Conservation (phyloP, 768 basidiomycete species). For the Baorangia bicolor region DNA sequence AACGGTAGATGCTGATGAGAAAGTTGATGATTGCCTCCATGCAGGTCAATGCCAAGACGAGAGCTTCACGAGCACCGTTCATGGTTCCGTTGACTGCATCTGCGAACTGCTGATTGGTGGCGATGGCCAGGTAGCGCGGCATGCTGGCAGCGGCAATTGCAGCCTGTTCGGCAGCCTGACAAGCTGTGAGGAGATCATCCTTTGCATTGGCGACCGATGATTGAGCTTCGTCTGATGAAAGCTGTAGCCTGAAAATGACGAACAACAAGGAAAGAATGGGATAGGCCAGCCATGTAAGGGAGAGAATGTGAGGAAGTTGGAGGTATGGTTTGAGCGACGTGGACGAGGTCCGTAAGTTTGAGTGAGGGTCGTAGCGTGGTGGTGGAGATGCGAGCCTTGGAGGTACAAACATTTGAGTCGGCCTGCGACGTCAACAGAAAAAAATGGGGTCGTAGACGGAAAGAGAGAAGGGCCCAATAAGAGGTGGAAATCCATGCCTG, state of each 20-base stretch:
- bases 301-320: conserved; percentile 76
- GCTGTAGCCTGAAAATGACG: conserved; percentile 77
- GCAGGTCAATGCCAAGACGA: conserved; percentile 72
- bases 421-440: conserved; percentile 35
- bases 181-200: conserved; percentile 74
- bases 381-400: conserved; percentile 42
- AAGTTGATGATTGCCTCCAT: conserved; percentile 92
- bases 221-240: conserved; percentile 70
- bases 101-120: conserved; percentile 77
- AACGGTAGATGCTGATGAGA: conserved; percentile 88
- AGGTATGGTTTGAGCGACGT: conserved; percentile 76
- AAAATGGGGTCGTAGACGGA: conserved; percentile 11
- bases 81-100: conserved; percentile 79
- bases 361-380: conserved; percentile 56
- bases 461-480: conserved; percentile 15
- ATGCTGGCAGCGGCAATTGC: conserved; percentile 81
- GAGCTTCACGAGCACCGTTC: conserved; percentile 68
- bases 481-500: conserved; percentile 12
- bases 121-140: conserved; percentile 84
- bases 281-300: conserved; percentile 88
- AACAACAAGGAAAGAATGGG: conserved; percentile 88
- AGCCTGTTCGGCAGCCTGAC: conserved; percentile 80
- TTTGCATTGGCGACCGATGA: conserved; percentile 69
- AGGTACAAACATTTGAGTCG: conserved; percentile 36
- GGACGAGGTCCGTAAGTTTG: conserved; percentile 27